A percentile compares a stretch with the other conserved stretches of the same genome.
These are phyloP conservation scores for Lactarius evosmus DNA, from an alignment of 768 basidiomycete species.

Conservation along the genomic window DNA sequence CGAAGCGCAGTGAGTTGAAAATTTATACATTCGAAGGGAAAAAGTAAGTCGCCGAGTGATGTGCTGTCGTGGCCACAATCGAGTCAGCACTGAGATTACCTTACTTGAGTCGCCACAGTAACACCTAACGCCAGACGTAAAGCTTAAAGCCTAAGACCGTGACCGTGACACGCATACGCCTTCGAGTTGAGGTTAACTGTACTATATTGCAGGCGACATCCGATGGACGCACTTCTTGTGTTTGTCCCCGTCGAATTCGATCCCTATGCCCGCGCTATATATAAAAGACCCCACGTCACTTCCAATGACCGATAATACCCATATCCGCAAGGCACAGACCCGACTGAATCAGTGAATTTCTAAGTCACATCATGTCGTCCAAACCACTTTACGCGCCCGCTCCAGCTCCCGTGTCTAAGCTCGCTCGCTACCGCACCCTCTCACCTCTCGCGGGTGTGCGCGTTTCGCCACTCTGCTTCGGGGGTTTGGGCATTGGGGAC, in stretches of 20 bases:
- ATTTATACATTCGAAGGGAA: too few relatives aligned
- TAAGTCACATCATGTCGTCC: neutral
- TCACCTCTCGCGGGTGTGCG: conserved; percentile 37
- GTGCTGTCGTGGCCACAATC: too few relatives aligned
- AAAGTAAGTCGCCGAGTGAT: too few relatives aligned
- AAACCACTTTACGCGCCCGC: neutral
- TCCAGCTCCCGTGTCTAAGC: conserved; percentile 30
- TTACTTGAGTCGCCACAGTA: too few relatives aligned
- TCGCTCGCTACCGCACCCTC: conserved; percentile 35
- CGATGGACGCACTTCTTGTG: neutral
- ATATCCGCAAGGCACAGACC: neutral
- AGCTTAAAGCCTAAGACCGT: too few relatives aligned
- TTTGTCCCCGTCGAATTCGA: neutral
- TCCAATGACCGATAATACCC: neutral
- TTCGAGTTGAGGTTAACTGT: too few relatives aligned
- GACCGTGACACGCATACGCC: too few relatives aligned
- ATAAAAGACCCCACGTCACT: neutral
- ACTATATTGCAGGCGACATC: neutral
- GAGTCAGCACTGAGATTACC: too few relatives aligned
- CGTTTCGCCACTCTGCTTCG: conserved; percentile 40
- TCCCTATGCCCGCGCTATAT: neutral
- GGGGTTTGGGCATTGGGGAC: conserved; percentile 40
- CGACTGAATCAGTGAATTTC: neutral
- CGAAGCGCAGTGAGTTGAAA: neutral
- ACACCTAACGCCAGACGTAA: too few relatives aligned